Evolutionary conservation across 2,329 filamentous ascomycete genomes (phyloP), one percentile per base, ranked within the genome.

Genomic region (Aspergillus amoenus): DNA sequence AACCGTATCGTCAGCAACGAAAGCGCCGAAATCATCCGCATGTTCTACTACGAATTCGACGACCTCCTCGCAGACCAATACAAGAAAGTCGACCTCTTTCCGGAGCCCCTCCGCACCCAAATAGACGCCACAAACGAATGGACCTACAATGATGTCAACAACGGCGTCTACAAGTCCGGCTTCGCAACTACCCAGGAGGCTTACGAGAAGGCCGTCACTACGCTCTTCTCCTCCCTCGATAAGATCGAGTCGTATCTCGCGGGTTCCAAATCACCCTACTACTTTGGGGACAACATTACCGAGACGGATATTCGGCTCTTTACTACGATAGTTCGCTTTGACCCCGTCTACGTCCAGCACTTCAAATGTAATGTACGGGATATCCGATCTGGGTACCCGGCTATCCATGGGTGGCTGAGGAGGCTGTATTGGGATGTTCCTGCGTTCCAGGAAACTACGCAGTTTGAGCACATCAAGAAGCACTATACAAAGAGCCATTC

Each of bases 401-500:
- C 82, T 50, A 77, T 96, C 57, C 90, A 97, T 78, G 79, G 78
- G 58, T 97, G 93, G 92, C 75, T 96, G 77, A 82, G 90, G 55
- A 83, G 88, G 68, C 77, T 96, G 66, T 97, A 96, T 79, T 96
- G 92, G 92, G 88, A 88, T 64, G 73, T 86, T 22, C 80, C 86
- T 0, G 91, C 91, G 2, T 97, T 96, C 78, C 79, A 80, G 61
- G 84, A 89, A 51, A 94, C 92, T 60, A 96, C 93, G 21, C 84
- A 97, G 74, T 96, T 96, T 73, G 85, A 95, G 73, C 94, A 99
- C 77, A 97, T 97, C 79, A 97, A 96, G 84, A 88, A 83, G 44
- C 85, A 88, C 67, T 88, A 88, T 70, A 88, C 85, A 2, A 85
- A 84, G 78, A 85, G 82, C 62, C 85, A 88, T 72, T 77, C 72